Evolutionary conservation across 148 eudicot species (phyloP).

Genomic region (Bassia scoparia): DNA sequence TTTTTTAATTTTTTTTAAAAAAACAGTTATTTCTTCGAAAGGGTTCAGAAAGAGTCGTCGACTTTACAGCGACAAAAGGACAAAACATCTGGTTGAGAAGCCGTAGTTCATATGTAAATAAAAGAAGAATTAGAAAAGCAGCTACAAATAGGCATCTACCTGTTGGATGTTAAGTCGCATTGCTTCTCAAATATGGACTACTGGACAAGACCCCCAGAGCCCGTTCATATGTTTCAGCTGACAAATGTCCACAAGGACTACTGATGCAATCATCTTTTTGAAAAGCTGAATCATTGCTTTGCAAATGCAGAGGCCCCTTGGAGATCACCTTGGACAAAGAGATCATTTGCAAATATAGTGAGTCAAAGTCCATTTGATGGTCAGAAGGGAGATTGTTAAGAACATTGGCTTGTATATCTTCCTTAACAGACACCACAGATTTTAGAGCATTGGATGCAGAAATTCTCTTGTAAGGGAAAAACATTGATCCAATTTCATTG

Average conservation of each 20-base stretch:
- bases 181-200: neutral
- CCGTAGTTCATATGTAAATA: neutral
- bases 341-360: conserved; percentile 50
- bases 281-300: conserved; percentile 32
- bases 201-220: neutral
- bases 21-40: neutral
- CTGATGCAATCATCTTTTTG: conserved; percentile 11
- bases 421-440: conserved; percentile 14
- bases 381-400: conserved; percentile 16
- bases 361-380: conserved; percentile 39
- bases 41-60: neutral
- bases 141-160: conserved; percentile 11
- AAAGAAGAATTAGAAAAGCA: neutral
- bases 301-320: conserved; percentile 54
- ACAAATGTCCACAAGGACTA: neutral
- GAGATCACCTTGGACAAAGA: conserved; percentile 57
- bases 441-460: conserved; percentile 23
- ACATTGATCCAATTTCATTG: conserved; percentile 62
- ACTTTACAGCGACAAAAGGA: neutral
- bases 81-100: neutral
- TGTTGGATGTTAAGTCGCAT: neutral
- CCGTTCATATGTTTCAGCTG: neutral
- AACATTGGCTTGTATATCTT: conserved; percentile 7
- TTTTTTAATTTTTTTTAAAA: too few relatives aligned
- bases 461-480: conserved; percentile 43